Percentiles rank a stretch among this genome's conserved stretches.
phyloP scores from a whole-genome alignment of 2,329 filamentous ascomycete genomes.

The Claviceps sp. region DNA sequence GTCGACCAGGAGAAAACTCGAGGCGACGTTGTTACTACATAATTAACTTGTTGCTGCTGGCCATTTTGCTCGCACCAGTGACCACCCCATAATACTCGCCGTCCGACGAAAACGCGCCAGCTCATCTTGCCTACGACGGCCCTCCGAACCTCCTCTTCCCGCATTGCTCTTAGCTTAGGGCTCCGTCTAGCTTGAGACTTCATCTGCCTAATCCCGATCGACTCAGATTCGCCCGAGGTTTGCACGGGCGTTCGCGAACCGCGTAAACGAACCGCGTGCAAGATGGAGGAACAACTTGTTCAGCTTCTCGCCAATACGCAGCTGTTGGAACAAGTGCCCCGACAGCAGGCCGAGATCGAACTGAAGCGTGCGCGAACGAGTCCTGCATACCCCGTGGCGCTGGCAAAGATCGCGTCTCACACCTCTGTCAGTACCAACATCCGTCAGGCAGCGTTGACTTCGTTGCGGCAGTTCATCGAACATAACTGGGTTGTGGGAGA shows the following conservation, averaged over 20 bases:
- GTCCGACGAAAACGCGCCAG: too few relatives aligned
- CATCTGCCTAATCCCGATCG: neutral
- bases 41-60: too few relatives aligned
- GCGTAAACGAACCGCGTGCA: constrained; percentile 8
- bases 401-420: constrained; percentile 71
- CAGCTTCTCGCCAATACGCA: constrained; percentile 80
- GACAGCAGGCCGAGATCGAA: constrained; percentile 77
- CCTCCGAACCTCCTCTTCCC: too few relatives aligned
- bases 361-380: constrained; percentile 57
- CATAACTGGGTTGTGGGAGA: constrained; percentile 70
- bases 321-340: constrained; percentile 57
- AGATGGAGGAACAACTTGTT: constrained; percentile 87
- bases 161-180: neutral
- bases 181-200: neutral
- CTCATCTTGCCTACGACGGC: neutral
- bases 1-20: too few relatives aligned
- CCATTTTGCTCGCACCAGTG: too few relatives aligned
- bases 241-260: neutral
- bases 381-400: constrained; percentile 61
- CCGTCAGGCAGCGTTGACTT: constrained; percentile 70
- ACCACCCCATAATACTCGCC: too few relatives aligned
- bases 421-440: constrained; percentile 57
- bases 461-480: constrained; percentile 72
- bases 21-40: too few relatives aligned
- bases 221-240: neutral